These are phyloP conservation scores for Ailanthus altissimus DNA, from an alignment of 345 rosid species.

Conservation along the genomic window DNA sequence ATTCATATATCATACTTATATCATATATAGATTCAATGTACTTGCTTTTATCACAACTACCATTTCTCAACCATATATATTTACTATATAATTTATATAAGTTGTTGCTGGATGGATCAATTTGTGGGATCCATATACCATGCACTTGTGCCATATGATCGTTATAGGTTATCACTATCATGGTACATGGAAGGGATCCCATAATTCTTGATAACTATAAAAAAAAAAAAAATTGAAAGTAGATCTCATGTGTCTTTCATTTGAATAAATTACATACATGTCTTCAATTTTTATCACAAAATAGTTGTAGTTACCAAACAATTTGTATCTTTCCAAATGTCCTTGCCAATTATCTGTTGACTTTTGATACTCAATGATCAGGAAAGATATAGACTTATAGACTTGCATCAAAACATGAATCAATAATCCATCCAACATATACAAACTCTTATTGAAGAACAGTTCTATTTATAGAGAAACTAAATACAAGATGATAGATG, in stretches of 20 bases:
- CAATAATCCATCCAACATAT: background rate
- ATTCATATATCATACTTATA: background rate
- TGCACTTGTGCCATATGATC: too few species aligned
- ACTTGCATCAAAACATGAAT: background rate
- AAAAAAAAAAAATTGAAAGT: background rate
- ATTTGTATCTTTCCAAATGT: slow-evolving; percentile 5
- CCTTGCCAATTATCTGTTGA: slow-evolving; percentile 9
- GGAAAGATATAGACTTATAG: background rate
- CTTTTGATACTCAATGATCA: background rate
- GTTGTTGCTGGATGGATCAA: background rate
- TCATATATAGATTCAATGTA: slow-evolving; percentile 5
- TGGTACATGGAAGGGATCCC: background rate
- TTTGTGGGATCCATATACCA: background rate
- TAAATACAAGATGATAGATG: background rate
- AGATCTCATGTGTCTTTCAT: background rate
- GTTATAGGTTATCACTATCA: background rate
- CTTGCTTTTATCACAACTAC: background rate
- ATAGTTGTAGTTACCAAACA: background rate
- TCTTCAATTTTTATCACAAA: background rate
- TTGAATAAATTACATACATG: background rate
- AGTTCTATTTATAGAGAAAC: background rate
- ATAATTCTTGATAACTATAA: background rate
- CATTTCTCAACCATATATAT: background rate
- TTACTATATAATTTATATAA: too few species aligned
- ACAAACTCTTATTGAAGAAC: background rate